These are phyloP conservation scores for Blakeslea trispora DNA, from an alignment of 371 early-diverging fungal genomes.

Conservation along the genomic window DNA sequence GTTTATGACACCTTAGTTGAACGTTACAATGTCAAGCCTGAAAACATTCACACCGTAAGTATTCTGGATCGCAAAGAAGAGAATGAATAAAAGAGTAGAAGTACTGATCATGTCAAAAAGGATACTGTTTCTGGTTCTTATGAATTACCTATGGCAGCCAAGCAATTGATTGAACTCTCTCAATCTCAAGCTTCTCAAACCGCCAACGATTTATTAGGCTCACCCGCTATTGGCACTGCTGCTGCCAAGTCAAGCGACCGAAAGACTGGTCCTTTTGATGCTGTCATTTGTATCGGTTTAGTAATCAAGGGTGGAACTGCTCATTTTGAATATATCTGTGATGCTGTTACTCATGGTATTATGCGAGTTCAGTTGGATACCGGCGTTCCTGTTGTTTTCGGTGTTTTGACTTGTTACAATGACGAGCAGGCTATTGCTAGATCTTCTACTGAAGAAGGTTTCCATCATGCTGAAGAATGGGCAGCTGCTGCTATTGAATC, in stretches of 20 bases:
- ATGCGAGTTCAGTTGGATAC: constrained; percentile 92
- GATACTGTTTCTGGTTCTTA: constrained; percentile 90
- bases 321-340: constrained; percentile 98
- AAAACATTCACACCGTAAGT: constrained; percentile 71
- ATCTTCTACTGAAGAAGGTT: constrained; percentile 75
- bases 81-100: too few species aligned
- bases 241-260: constrained; percentile 24
- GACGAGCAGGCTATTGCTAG: constrained; percentile 92
- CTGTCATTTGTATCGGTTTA: constrained; percentile 92
- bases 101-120: constrained; percentile 16
- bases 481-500: constrained; percentile 97
- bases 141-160: constrained; percentile 93
- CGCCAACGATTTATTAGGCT: constrained; percentile 58
- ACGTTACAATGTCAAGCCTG: constrained; percentile 64
- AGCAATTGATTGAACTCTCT: constrained; percentile 71
- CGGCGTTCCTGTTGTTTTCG: constrained; percentile 91
- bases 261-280: constrained; percentile 73
- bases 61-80: background rate
- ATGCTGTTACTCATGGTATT: constrained; percentile 86
- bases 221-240: constrained; percentile 27
- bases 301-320: constrained; percentile 97
- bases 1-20: constrained; percentile 66
- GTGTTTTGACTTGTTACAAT: constrained; percentile 92
- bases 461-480: constrained; percentile 97
- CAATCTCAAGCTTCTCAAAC: constrained; percentile 59